phyloP scores from a whole-genome alignment of 768 basidiomycete genomes.

The Piloderma croceum region DNA sequence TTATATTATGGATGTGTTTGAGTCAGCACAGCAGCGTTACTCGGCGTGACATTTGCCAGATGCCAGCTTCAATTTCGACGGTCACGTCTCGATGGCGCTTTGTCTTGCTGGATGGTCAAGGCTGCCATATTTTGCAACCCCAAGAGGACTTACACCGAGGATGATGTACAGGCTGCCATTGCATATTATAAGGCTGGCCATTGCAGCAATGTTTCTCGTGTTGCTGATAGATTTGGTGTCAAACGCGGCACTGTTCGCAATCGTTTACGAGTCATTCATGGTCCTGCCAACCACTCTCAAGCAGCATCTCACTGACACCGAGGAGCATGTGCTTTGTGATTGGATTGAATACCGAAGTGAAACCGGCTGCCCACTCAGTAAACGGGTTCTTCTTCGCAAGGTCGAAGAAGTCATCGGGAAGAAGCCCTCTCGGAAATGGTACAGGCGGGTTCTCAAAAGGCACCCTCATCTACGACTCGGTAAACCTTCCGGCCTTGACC shows the following conservation, averaged over 20 bases:
- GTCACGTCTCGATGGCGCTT: too few species aligned
- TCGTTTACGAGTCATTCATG: background rate
- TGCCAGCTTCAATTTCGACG: too few species aligned
- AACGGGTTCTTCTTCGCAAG: conserved; percentile 1
- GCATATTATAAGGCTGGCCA: too few species aligned
- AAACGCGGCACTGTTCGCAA: background rate
- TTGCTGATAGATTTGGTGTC: too few species aligned
- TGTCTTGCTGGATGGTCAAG: too few species aligned
- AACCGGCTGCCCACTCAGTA: conserved; percentile 7
- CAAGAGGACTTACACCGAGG: too few species aligned
- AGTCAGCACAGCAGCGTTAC: too few species aligned
- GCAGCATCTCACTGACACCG: conserved; percentile 4
- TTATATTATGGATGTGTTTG: too few species aligned
- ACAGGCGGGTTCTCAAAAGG: conserved; percentile 11
- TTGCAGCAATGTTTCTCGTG: too few species aligned
- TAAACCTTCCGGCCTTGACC: conserved; percentile 27
- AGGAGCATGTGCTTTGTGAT: conserved; percentile 10
- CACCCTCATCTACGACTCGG: conserved; percentile 18
- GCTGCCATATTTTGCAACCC: too few species aligned
- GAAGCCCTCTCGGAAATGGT: conserved; percentile 8
- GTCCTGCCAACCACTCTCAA: conserved; percentile 2
- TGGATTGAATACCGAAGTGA: conserved; percentile 13
- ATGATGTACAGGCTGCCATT: too few species aligned
- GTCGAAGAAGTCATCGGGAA: background rate
- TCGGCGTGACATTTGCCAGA: too few species aligned